These are phyloP conservation scores for Pichia insulana DNA, from an alignment of 805 yeast genomes.

Conservation along the genomic window DNA sequence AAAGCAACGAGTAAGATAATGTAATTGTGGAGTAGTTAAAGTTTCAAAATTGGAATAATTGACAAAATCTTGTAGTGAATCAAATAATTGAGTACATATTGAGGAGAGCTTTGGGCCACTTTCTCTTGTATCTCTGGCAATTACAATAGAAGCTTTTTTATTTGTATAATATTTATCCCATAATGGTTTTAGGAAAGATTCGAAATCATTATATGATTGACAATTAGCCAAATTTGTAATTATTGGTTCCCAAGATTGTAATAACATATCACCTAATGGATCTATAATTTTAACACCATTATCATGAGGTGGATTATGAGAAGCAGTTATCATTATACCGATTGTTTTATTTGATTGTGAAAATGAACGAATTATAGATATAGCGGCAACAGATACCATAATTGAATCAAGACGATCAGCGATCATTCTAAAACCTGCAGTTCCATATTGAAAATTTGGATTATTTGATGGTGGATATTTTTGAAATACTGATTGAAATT, in stretches of 20 bases:
- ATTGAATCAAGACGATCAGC: slow-evolving; percentile 69
- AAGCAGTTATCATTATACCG: slow-evolving; percentile 96
- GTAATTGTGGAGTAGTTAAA: slow-evolving; percentile 91
- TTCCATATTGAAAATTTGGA: slow-evolving; percentile 63
- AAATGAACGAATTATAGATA: slow-evolving; percentile 80
- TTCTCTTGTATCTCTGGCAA: slow-evolving; percentile 85
- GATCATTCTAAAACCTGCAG: slow-evolving; percentile 88
- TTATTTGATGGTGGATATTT: slow-evolving; percentile 40
- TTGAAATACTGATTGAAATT: slow-evolving; percentile 10
- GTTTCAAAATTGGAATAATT: slow-evolving; percentile 49
- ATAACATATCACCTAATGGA: slow-evolving; percentile 87
- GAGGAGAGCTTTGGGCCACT: slow-evolving; percentile 61
- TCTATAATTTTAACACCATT: slow-evolving; percentile 93
- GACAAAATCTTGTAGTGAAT: slow-evolving; percentile 35
- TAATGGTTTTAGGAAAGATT: slow-evolving; percentile 13
- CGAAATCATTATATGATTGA: slow-evolving; percentile 36
- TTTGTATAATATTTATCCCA: slow-evolving; percentile 37
- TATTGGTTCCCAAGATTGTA: slow-evolving; percentile 69
- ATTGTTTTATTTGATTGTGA: slow-evolving; percentile 50
- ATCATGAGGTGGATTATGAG: slow-evolving; percentile 88
- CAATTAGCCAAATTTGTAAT: slow-evolving; percentile 81
- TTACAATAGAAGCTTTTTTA: slow-evolving; percentile 39
- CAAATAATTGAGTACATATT: slow-evolving; percentile 33
- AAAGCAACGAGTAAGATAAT: slow-evolving; percentile 66
- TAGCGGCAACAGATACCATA: slow-evolving; percentile 71